Base-by-base conservation (phyloP, 2,329 filamentous ascomycete species). In the Colletotrichum acutatum region DNA sequence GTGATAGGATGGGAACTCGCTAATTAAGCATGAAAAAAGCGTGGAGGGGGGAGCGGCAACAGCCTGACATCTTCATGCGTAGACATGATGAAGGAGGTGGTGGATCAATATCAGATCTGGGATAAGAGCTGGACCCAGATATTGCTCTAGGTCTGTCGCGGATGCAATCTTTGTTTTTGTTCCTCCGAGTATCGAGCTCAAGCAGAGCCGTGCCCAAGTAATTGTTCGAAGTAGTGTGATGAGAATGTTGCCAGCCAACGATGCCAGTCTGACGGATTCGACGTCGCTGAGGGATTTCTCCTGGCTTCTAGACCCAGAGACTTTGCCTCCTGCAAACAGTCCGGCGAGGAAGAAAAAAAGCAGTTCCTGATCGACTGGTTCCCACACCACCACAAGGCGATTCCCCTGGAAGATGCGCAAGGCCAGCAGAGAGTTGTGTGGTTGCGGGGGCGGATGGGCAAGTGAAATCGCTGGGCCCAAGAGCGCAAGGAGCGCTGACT, bases 391-490 rank as follows among this genome's bases (percentile, higher is more conserved):
- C 70, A 71, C n/a, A 28, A 24, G 37, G 42, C 34, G 49, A 22
- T 49, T 49, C 59, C 59, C 69, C 66, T 72, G 65, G 59, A 34
- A 56, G 69, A 69, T 69, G 69, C 59, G 59, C 65, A 53, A 68
- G 69, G 65, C 52, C 53, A 68, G 62, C 30, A 59, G 52, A 57
- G 42, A 59, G 56, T 46, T 26, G 22, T 71, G 34, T 64, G 66
- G 66, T 59, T 34, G 49, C 63, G 59, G 59, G 42, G 68, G 56
- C 37, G 30, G 58, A n/a, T 32, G 37, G 30, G 30, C 26, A n/a
- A 59, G 68, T 57, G 37, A 56, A 19, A 52, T 71, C 32, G 63
- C 56, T 53, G 42, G 19, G 42, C 42, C 42, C 19, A 49, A n/a
- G 42, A n/a, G 42, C 42, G 42, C 42, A 49, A 49, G 42, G 42